A percentile compares a stretch with the other conserved stretches of the same genome.
phyloP scores from a whole-genome alignment of 306 rosid genomes.

The Pachyrhizus erosus region DNA sequence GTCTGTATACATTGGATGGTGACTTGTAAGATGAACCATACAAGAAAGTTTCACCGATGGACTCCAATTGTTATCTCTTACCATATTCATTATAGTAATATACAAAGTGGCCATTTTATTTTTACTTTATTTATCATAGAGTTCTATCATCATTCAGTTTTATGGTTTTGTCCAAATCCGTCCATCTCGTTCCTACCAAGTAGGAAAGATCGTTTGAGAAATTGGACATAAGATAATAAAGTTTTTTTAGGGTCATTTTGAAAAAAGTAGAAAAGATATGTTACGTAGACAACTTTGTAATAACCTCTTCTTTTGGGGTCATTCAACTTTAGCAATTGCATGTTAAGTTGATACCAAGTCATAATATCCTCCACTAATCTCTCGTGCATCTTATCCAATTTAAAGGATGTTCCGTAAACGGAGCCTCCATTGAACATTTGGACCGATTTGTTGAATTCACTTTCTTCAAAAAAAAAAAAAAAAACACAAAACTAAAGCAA shows the following conservation, averaged over 20 bases:
- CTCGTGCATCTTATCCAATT: not conserved
- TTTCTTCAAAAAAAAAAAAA: not conserved
- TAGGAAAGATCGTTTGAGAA: not conserved
- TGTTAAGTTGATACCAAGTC: not conserved
- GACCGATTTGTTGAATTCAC: not conserved
- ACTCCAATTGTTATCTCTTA: not conserved
- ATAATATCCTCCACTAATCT: not conserved
- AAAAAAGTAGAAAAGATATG: not conserved
- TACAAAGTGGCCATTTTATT: too few species aligned
- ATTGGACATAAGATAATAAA: not conserved
- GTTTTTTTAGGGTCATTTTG: not conserved
- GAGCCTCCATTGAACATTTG: not conserved
- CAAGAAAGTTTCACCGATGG: not conserved
- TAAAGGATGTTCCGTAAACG: constrained; percentile 6
- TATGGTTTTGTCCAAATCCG: not conserved
- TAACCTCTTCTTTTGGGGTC: not conserved
- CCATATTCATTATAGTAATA: not conserved
- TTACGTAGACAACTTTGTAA: not conserved
- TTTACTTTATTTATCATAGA: not conserved
- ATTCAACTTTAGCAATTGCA: not conserved
- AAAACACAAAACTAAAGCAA: not conserved
- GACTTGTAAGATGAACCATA: not conserved
- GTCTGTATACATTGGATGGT: not conserved
- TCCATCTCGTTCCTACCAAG: not conserved
- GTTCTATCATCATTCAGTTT: not conserved